Evolutionary conservation across 805 yeast genomes (phyloP).

Genomic region (Yarrowia sp.): DNA sequence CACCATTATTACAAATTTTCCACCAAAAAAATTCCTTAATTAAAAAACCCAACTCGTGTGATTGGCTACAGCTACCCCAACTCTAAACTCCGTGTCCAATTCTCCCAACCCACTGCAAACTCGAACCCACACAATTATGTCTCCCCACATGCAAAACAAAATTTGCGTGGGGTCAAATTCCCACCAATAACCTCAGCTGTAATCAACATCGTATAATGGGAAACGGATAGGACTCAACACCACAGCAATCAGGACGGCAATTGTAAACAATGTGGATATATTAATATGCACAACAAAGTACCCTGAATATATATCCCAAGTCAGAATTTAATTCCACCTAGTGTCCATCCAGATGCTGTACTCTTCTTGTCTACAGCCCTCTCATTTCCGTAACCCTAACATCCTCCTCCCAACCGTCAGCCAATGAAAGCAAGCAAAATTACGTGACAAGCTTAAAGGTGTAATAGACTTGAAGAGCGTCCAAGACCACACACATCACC

Average conservation of each 20-base stretch:
- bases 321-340: not conserved
- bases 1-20: too few species aligned
- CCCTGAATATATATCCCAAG: not conserved
- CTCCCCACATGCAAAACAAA: not conserved
- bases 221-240: too few species aligned
- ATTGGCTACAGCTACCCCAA: not conserved
- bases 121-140: not conserved
- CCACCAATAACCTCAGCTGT: not conserved
- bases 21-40: too few species aligned
- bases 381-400: too few species aligned
- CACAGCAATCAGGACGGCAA: not conserved
- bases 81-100: not conserved
- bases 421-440: constrained; percentile 22
- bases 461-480: not conserved
- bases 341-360: too few species aligned
- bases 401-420: not conserved
- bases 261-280: not conserved
- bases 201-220: not conserved
- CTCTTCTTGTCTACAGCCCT: too few species aligned
- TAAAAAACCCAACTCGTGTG: too few species aligned
- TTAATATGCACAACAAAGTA: not conserved
- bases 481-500: not conserved
- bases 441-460: constrained; percentile 20
- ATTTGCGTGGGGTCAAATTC: not conserved
- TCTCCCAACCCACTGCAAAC: not conserved